Evolutionary conservation across 2,329 filamentous ascomycete species (phyloP).

Genomic region (Magnaporthiopsis rhizophila): DNA sequence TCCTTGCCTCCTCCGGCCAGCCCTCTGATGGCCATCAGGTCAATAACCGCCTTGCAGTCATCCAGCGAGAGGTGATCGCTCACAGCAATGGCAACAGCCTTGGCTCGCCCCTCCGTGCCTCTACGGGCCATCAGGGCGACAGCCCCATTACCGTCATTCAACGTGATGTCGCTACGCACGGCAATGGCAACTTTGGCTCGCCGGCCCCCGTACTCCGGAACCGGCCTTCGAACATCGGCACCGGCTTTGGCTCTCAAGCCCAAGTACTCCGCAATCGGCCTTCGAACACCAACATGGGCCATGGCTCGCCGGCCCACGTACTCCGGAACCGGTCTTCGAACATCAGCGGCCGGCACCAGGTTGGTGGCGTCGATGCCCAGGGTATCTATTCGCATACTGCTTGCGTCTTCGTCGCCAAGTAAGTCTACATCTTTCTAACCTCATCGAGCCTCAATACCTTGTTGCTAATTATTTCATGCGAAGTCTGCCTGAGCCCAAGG

Average conservation of each 20-base stretch:
- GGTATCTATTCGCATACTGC: constrained; percentile 43
- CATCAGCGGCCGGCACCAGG: constrained; percentile 12
- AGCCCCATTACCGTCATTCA: background rate
- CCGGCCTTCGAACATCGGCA: constrained; percentile 11
- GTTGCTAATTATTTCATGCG: background rate
- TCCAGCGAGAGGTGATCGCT: background rate
- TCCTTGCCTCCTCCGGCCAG: constrained; percentile 5
- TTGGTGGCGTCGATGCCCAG: constrained; percentile 39
- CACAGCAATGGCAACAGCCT: background rate
- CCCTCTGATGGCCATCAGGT: background rate
- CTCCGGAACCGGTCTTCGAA: constrained; percentile 9
- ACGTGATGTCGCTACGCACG: background rate
- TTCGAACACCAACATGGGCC: constrained; percentile 10
- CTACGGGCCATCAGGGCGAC: background rate
- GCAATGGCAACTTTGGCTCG: background rate
- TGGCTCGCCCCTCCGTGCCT: background rate
- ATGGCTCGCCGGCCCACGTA: constrained; percentile 7
- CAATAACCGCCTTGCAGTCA: background rate
- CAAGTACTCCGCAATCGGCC: constrained; percentile 2
- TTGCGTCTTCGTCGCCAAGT: constrained; percentile 62
- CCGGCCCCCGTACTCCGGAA: constrained; percentile 2
- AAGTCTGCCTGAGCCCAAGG: constrained; percentile 43
- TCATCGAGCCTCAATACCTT: background rate
- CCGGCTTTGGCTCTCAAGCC: constrained; percentile 4
- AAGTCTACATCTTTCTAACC: constrained; percentile 23